Percentiles rank a stretch among this genome's conserved stretches.
Conservation (phyloP, 371 early-diverging fungal genomes). For the Lichtheimia ornata region DNA sequence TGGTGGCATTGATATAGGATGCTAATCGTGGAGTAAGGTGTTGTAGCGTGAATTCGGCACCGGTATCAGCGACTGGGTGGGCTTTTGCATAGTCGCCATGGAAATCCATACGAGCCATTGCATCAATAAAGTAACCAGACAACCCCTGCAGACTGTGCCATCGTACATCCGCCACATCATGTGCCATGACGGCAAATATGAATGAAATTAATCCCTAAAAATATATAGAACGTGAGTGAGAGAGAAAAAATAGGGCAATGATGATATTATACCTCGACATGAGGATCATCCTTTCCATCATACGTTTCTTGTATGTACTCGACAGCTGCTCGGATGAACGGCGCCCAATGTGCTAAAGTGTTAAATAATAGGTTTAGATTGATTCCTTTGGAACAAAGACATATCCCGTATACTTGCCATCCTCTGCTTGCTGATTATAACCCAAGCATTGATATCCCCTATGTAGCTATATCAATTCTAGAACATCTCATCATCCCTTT, state of each 20-base stretch:
- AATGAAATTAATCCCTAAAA: conserved; percentile 70
- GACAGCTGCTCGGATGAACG: conserved; percentile 70
- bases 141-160: conserved; percentile 82
- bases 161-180: conserved; percentile 80
- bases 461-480: neutral
- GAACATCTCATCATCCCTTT: no score
- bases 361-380: neutral
- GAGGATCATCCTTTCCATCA: conserved; percentile 16
- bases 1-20: conserved; percentile 43
- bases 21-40: conserved; percentile 38
- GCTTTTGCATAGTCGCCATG: conserved; percentile 59
- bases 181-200: conserved; percentile 79
- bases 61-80: conserved; percentile 77
- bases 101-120: conserved; percentile 68
- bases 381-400: neutral
- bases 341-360: conserved; percentile 80
- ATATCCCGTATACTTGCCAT: conserved; percentile 32
- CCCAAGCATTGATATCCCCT: conserved; percentile 65
- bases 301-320: conserved; percentile 55
- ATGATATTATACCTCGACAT: conserved; percentile 29
- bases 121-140: conserved; percentile 69
- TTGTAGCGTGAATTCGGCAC: conserved; percentile 77
- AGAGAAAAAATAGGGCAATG: neutral
- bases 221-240: neutral
- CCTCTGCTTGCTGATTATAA: conserved; percentile 50